Evolutionary conservation across 2,329 filamentous ascomycete species (phyloP), one percentile per base, ranked within the genome.

Genomic region (Trichophyton mentagrophytes): DNA sequence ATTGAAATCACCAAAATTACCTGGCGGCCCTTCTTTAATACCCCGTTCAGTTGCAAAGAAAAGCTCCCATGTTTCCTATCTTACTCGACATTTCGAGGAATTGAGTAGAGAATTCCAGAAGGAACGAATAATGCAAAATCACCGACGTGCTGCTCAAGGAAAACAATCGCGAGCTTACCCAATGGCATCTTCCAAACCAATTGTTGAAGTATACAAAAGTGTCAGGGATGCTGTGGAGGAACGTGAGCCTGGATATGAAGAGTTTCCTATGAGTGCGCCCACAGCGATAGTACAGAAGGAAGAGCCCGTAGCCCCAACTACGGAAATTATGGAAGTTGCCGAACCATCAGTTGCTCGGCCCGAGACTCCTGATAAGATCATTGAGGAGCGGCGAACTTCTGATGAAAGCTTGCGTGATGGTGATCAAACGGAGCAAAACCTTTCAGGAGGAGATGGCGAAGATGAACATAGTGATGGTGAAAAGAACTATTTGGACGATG

Each of bases 81-180:
- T 99, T 57, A 90, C 93, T 17, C 89, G 89, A 67, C 93, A 97
- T 71, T 97, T 99, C 70, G 95, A 99, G 73, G 91, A 97, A 72
- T 80, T 99, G 61, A 96, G 90, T 67, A 86, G 91, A 25, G 95
- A 99, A 69, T 99, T 99, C 66, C 90, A 96, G 70, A 95, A 92
- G 68, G 92, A 99, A 74, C 84, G 93, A 51, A 83, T 95, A 66
- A 86, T 88, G 57, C 92, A 97, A 71, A 87, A 86, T 67, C 87
- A 90, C 71, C 69, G 60, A n/a, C 80, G 89, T 62, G 88, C 89
- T 27, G 88, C 89, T 53, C 90, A 86, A 69, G 85, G 87, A 69
- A 81, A 83, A 49, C 83, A 84, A 71, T 89, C 89, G 13, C 83
- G 91, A 64, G 89, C 90, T 0, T 92, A 92, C 70, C 92, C 93